Conservation (phyloP, 2,329 filamentous ascomycete genomes). For the Neofusicoccum parvum region DNA sequence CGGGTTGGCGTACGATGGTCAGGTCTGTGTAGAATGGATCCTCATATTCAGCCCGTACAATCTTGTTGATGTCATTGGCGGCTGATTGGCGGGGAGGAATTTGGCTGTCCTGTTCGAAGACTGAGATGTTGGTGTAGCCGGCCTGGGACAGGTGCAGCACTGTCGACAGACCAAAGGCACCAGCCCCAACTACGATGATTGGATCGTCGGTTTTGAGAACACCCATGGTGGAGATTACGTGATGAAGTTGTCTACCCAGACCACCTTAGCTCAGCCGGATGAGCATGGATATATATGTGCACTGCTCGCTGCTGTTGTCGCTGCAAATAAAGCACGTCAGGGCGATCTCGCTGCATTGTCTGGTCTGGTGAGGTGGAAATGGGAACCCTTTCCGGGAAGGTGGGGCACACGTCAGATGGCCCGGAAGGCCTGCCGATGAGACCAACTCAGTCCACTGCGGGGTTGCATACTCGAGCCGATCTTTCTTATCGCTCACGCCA, state of each 20-base stretch:
- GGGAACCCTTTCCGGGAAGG: not conserved
- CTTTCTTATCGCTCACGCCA: no score
- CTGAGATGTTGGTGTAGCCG: constrained; percentile 33
- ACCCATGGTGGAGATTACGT: constrained; percentile 24
- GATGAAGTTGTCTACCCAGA: not conserved
- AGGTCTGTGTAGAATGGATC: constrained; percentile 60
- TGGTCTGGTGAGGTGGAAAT: not conserved
- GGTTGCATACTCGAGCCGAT: no score
- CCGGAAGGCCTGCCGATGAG: not conserved
- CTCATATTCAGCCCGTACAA: constrained; percentile 61
- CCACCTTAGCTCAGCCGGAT: not conserved
- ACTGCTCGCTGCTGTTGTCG: not conserved
- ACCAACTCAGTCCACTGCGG: no score
- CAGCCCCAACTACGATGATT: constrained; percentile 34
- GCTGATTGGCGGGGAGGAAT: constrained; percentile 57
- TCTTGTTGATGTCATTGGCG: constrained; percentile 64
- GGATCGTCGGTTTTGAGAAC: constrained; percentile 28
- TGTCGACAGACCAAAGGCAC: constrained; percentile 37
- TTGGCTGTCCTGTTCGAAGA: constrained; percentile 35
- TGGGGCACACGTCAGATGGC: not conserved
- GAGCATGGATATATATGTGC: constrained; percentile 1
- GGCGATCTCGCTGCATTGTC: not conserved
- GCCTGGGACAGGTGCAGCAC: constrained; percentile 33
- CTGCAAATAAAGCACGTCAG: no score
- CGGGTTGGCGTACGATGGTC: constrained; percentile 46